Conservation (phyloP, 2,329 filamentous ascomycete genomes). For the Alternaria triticina region DNA sequence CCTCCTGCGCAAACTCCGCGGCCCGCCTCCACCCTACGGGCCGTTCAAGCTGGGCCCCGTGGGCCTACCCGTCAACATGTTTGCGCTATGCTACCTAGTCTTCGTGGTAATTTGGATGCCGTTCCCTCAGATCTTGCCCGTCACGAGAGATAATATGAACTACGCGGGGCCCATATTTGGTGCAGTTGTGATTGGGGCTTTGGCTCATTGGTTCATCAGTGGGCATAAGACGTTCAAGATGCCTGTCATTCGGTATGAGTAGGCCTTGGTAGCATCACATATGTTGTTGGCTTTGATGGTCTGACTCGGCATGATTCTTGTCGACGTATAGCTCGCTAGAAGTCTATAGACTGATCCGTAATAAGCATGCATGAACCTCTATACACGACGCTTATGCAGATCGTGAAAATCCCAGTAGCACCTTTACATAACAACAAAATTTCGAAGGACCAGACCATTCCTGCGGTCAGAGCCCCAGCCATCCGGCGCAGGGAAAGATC, state of each 20-base stretch:
- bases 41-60: constrained; percentile 36
- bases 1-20: constrained; percentile 25
- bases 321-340: neutral
- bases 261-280: neutral
- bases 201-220: constrained; percentile 29
- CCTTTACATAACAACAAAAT: neutral
- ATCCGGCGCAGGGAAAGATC: neutral
- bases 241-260: constrained; percentile 31
- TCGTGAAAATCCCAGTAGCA: neutral
- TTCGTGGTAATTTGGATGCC: constrained; percentile 41
- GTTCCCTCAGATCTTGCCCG: constrained; percentile 35
- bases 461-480: neutral
- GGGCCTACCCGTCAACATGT: constrained; percentile 34
- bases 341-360: neutral
- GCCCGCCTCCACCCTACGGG: constrained; percentile 29
- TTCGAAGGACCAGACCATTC: neutral
- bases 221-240: constrained; percentile 30
- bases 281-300: neutral
- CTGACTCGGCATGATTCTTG: neutral
- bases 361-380: neutral
- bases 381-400: neutral
- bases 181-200: constrained; percentile 29
- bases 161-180: constrained; percentile 39
- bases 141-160: constrained; percentile 40
- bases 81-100: constrained; percentile 30